Evolutionary conservation across 805 yeast species (phyloP), one percentile per base, ranked within the genome.

Genomic region (Kluyveromyces siamensis): DNA sequence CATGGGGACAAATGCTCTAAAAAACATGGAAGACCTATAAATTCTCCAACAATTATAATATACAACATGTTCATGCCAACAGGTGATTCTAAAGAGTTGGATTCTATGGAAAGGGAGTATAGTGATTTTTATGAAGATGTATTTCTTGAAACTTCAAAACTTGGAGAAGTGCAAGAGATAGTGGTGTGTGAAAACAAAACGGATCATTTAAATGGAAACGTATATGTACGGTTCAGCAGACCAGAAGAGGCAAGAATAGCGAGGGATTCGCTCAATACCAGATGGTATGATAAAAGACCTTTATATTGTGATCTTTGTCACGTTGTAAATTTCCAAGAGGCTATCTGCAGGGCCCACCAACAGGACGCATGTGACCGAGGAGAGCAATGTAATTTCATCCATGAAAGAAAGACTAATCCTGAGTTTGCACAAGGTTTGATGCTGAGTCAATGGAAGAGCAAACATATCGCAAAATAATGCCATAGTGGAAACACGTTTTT

Each of bases 1-100:
- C 96, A 90, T 63, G 96, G 96, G 0, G 89, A 83, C 50, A 83
- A 83, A 57, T 90, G 98, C 59, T 81, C 88, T 8, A 72, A 91
- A 57, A 75, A 74, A 49, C 90, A 89, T 63, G 71, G 76, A 18
- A 76, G 76, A 55, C 96, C 96, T 1, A 64, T 71, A 8, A 65
- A 71, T 39, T 84, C 95, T 0, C 71, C 73, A 48, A 83, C 91
- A 0, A 72, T 89, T 1, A 69, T 85, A 44, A 72, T 84, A 49
- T 52, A 54, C 36, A 57, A 56, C 48, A 44, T 59, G 54, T 52
- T 49, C 25, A 52, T 53, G n/a, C 47, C 63, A 52, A 58, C 66
- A 38, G 63, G 59, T 27, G 64, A 63, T 0, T 69, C 70, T 45
- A 57, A 74, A 21, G 76, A 74, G 50, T 9, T 16, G 6, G 40